These are phyloP conservation scores for Alternaria sp. DNA, from an alignment of 2,329 filamentous ascomycete species.

Conservation along the genomic window DNA sequence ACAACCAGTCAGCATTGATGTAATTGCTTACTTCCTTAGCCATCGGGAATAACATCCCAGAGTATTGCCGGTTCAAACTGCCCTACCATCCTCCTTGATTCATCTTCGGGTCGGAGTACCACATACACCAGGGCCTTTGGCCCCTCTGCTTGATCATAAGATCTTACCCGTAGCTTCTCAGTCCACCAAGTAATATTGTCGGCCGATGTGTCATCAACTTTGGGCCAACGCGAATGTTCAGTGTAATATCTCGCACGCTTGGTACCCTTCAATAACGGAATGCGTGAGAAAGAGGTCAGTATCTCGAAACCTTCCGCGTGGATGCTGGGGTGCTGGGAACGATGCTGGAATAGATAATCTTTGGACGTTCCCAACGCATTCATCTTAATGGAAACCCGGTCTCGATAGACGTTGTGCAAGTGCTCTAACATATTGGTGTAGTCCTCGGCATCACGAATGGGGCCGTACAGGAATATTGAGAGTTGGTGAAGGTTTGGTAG, in stretches of 20 bases:
- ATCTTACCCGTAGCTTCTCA: not conserved
- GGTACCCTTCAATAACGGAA: not conserved
- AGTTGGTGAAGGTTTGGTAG: not conserved
- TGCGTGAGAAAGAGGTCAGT: not conserved
- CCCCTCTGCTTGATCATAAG: not conserved
- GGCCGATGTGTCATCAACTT: not conserved
- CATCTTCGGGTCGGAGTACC: not conserved
- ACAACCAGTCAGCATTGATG: not conserved
- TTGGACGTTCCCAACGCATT: not conserved
- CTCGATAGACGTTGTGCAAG: not conserved
- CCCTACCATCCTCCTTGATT: not conserved
- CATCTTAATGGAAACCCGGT: not conserved
- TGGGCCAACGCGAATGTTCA: rapidly evolving
- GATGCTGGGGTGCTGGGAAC: rapidly evolving
- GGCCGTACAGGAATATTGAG: not conserved
- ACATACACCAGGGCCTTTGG: not conserved
- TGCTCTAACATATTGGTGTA: not conserved
- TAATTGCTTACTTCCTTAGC: not conserved
- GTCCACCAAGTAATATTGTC: not conserved
- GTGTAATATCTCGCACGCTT: not conserved
- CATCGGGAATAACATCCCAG: not conserved
- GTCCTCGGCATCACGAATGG: not conserved
- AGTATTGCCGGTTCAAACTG: not conserved
- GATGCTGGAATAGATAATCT: not conserved
- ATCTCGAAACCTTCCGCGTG: rapidly evolving